Base-by-base conservation (phyloP, 108 stramenopile species). In the Conticribra guillardii region DNA sequence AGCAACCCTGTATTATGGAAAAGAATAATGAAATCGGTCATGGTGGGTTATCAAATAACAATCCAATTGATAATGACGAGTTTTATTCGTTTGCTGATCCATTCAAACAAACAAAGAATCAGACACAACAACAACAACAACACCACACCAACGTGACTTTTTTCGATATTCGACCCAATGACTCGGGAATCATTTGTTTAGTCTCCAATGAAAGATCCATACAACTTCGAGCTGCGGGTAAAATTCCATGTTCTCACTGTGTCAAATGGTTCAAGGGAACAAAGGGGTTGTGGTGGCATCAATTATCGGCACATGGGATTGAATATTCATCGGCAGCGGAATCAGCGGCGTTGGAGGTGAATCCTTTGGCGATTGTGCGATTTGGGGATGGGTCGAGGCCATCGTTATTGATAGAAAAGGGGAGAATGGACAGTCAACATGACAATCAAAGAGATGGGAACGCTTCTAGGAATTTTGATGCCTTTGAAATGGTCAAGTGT, bases 211-310 rank as follows among this genome's bases (percentile, higher is more conserved):
- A 69, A 22, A 82, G 92, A 41, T 75, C 82, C 3, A 23, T 57
- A 31, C 23, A 58, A 30, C 63, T 94, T 17, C 74, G 85, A 55
- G 16, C 28, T 4, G 62, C 63, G 1, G 87, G 84, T 8, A 79
- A 66, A 66, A 44, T 91, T 4, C 93, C 93, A 19, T 94, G 93
- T 83, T 83, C 89, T 3, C 54, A 64, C 19, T 94, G 93, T 60
- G 58, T 66, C 15, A 80, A 89, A 56, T 94, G 93, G 93, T 87
- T 73, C 67, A 88, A 84, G 50, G 93, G 93, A n/a, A 75, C 69
- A 48, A 94, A 94, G 73, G 93, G 93, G 45, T 64, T 94, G 37
- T 91, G 93, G 89, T 94, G 93, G 93, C 93, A 94, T 74, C 84
- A 82, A 58, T 74, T 87, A 30, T 64, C 68, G 47, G 68, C 69